A percentile compares a stretch with the other conserved stretches of the same genome.
Conservation (phyloP, 768 basidiomycete genomes). For the Dendrothele bispora region DNA sequence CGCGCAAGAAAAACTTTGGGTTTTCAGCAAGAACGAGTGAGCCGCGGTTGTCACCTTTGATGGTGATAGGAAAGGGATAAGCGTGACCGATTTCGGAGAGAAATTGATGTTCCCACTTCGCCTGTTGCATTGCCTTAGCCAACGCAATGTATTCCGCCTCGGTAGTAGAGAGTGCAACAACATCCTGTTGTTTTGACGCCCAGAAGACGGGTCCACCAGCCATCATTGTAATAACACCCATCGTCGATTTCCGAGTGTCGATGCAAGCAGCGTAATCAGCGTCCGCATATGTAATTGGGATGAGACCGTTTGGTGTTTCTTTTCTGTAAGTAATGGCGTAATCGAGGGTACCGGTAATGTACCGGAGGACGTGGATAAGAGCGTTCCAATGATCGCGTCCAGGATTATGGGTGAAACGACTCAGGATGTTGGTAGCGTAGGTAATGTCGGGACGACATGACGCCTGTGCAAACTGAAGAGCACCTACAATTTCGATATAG, state of each 20-base stretch:
- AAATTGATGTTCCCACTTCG: conserved; percentile 2
- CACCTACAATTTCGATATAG: conserved; percentile 7
- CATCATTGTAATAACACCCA: not conserved
- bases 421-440: not conserved
- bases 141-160: not conserved
- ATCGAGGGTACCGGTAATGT: conserved; percentile 1
- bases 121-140: not conserved
- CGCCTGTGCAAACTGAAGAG: conserved; percentile 1
- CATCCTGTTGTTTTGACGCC: conserved; percentile 1
- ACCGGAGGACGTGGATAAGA: not conserved
- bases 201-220: not conserved
- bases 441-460: not conserved
- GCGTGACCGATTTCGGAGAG: not conserved
- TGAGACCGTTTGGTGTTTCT: not conserved
- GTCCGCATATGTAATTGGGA: not conserved
- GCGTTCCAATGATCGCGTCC: conserved; percentile 1
- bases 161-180: not conserved
- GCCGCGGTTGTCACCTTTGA: conserved; percentile 25
- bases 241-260: not conserved
- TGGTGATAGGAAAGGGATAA: not conserved
- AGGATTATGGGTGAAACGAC: conserved; percentile 6
- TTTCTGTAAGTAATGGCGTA: not conserved
- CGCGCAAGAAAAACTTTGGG: conserved; percentile 22
- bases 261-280: not conserved
- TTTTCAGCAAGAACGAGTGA: conserved; percentile 19